Evolutionary conservation across 2,329 filamentous ascomycete species (phyloP), one percentile per base, ranked within the genome.

Genomic region (Fusarium lyarnte): DNA sequence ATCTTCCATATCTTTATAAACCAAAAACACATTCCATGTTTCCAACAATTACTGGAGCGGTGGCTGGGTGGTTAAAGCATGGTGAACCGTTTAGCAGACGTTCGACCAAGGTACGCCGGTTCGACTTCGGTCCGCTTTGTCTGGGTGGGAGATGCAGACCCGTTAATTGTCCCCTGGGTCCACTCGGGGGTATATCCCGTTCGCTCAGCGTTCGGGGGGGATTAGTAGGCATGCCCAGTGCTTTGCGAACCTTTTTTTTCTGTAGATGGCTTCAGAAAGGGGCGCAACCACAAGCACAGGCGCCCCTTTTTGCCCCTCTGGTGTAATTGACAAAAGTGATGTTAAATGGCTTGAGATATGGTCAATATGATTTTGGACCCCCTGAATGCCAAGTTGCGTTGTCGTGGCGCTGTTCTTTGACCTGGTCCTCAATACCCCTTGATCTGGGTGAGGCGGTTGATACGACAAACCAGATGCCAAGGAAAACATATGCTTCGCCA

Each of bases 221-320:
- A 60, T 49, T 67, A 67, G 62, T 67, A 67, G 64, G 62, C 62
- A 63, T 27, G 46, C 41, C 62, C 31, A 52, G 64, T 52, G 53
- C 64, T 66, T 59, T 66, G 64, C 64, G 52, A 67, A 47, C 64
- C 62, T 67, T 60, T 66, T 58, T 65, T 41, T 41, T 11, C 19
- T 29, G n/a, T 21, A 33, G 6, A 29, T 58, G 17, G 29, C 11
- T 9, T 25, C 35, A 31, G 29, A 13, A 41, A 8, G 23, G 19
- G 16, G 10, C 12, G 6, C 8, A 9, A 8, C 5, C n/a, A 5
- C 3, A 45, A 6, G 23, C 21, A 1, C 2, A 21, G 2, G 8
- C 3, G 7, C 4, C 7, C 8, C 12, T 3, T 2, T 17, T 59
- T 52, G 25, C 46, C 41, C 4, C 13, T 29, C 9, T 1, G 1